Evolutionary conservation across 2,329 filamentous ascomycete species (phyloP).

Genomic region (Alternaria triticimaculans): DNA sequence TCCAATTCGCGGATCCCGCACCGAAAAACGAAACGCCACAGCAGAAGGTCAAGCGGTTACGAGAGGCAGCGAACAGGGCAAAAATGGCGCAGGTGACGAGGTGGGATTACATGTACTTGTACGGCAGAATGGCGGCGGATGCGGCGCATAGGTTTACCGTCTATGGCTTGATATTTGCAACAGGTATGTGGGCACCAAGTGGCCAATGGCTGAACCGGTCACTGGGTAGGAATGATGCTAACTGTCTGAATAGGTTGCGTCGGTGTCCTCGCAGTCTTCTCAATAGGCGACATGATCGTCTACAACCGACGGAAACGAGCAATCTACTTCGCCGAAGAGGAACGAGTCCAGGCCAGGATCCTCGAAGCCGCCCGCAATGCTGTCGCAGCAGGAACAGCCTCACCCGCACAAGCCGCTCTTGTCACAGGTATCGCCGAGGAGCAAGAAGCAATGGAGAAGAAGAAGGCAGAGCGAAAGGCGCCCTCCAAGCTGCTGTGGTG

Average conservation of each 20-base stretch:
- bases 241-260: slow-evolving; percentile 58
- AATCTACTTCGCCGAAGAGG: slow-evolving; percentile 65
- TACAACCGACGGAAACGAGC: slow-evolving; percentile 70
- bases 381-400: slow-evolving; percentile 52
- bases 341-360: slow-evolving; percentile 52
- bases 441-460: slow-evolving; percentile 56
- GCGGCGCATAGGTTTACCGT: slow-evolving; percentile 66
- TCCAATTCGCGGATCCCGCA: slow-evolving; percentile 50
- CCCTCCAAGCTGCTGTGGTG: slow-evolving; percentile 44
- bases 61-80: slow-evolving; percentile 56
- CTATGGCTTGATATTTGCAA: slow-evolving; percentile 65
- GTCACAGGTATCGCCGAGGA: slow-evolving; percentile 67
- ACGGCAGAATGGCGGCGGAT: slow-evolving; percentile 58
- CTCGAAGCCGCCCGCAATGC: slow-evolving; percentile 55
- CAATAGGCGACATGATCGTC: slow-evolving; percentile 69
- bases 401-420: slow-evolving; percentile 59
- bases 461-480: slow-evolving; percentile 42
- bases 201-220: slow-evolving; percentile 16
- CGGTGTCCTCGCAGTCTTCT: slow-evolving; percentile 67
- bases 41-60: slow-evolving; percentile 60
- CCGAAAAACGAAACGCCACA: slow-evolving; percentile 59
- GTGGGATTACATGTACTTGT: slow-evolving; percentile 57
- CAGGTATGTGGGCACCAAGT: slow-evolving; percentile 53
- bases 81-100: slow-evolving; percentile 59
- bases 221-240: slow-evolving; percentile 2